phyloP scores from a whole-genome alignment of 2,329 filamentous ascomycete species.

The Xylariaceae sp. region DNA sequence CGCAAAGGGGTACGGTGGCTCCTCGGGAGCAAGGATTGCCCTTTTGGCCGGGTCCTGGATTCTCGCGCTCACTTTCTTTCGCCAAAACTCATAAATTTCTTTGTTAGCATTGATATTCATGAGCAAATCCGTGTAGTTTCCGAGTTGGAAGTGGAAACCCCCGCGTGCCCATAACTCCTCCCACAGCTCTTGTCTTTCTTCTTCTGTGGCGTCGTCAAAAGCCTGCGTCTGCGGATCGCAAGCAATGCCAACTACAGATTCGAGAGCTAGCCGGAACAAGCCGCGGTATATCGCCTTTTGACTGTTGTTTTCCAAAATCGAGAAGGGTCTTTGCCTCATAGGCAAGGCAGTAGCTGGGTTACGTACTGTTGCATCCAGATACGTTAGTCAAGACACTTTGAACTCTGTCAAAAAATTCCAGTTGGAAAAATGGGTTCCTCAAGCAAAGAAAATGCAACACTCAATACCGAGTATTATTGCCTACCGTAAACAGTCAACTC shows the following conservation, averaged over 20 bases:
- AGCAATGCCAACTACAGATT: slow-evolving; percentile 54
- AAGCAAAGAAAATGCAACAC: too few relatives aligned
- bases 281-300: slow-evolving; percentile 42
- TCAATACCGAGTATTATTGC: too few relatives aligned
- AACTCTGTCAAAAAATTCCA: too few relatives aligned
- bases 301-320: slow-evolving; percentile 46
- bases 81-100: slow-evolving; percentile 54
- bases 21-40: slow-evolving; percentile 48
- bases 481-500: too few relatives aligned
- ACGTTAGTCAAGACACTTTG: too few relatives aligned
- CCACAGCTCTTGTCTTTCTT: slow-evolving; percentile 46
- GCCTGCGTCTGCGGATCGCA: slow-evolving; percentile 53
- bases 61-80: slow-evolving; percentile 45
- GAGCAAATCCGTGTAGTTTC: slow-evolving; percentile 50
- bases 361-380: slow-evolving; percentile 59
- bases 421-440: too few relatives aligned
- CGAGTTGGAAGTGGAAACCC: slow-evolving; percentile 54
- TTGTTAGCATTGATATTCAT: slow-evolving; percentile 44
- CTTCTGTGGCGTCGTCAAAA: slow-evolving; percentile 51
- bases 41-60: slow-evolving; percentile 46
- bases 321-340: slow-evolving; percentile 50
- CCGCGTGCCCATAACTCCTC: slow-evolving; percentile 47
- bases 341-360: slow-evolving; percentile 59
- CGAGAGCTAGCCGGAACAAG: slow-evolving; percentile 50
- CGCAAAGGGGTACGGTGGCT: slow-evolving; percentile 43